A percentile compares a stretch with the other conserved stretches of the same genome.
Evolutionary conservation across 1,284 basidiomycete species (phyloP).

Genomic region (Ganoderma sinense): DNA sequence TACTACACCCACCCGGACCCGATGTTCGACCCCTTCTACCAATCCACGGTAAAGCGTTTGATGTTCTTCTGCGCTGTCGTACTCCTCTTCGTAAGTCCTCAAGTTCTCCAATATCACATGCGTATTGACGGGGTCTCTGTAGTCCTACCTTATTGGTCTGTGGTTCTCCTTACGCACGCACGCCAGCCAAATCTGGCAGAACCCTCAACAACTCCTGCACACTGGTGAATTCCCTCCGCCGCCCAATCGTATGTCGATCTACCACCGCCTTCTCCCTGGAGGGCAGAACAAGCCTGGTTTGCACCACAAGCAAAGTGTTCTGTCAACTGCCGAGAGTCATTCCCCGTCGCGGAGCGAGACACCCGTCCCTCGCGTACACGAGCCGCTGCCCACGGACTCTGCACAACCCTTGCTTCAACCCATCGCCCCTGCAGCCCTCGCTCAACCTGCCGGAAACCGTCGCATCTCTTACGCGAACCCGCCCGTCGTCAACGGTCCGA

Average conservation of each 20-base stretch:
- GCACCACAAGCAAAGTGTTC: conserved; percentile 55
- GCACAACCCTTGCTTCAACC: conserved; percentile 16
- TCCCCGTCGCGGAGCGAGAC: conserved; percentile 49
- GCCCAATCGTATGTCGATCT: conserved; percentile 72
- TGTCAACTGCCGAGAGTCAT: conserved; percentile 41
- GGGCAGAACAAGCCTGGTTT: conserved; percentile 32
- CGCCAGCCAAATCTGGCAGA: conserved; percentile 99
- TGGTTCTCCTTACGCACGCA: conserved; percentile 99
- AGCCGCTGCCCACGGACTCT: conserved; percentile 25
- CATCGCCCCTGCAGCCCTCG: conserved; percentile 23
- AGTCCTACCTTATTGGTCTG: conserved; percentile 97
- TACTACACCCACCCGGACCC: conserved; percentile 97
- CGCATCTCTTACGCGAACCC: conserved; percentile 65
- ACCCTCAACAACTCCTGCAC: conserved; percentile 87
- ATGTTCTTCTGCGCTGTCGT: conserved; percentile 96
- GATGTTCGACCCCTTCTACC: conserved; percentile 94
- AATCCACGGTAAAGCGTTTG: conserved; percentile 90
- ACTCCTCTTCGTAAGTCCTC: conserved; percentile 82
- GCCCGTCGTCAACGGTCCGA: conserved; percentile 41
- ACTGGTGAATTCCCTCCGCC: conserved; percentile 62
- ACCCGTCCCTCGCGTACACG: conserved; percentile 44
- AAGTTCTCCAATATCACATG: conserved; percentile 13
- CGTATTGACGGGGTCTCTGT: conserved; percentile 9
- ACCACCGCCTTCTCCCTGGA: conserved; percentile 69
- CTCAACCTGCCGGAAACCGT: conserved; percentile 31